Evolutionary conservation across 2,329 filamentous ascomycete genomes (phyloP).

Genomic region (Penicillium capsulatum): DNA sequence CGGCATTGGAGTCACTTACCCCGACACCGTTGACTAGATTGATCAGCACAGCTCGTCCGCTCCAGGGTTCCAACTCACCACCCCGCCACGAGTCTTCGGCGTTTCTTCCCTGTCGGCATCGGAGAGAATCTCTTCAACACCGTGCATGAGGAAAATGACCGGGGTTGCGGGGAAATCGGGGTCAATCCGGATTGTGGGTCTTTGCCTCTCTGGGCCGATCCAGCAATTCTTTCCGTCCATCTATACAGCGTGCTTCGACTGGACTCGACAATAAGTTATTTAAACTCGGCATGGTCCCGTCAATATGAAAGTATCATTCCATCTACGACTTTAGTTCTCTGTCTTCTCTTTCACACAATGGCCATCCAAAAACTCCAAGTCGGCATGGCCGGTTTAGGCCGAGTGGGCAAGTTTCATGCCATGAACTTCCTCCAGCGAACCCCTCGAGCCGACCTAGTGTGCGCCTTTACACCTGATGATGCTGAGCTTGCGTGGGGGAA

Average conservation of each 20-base stretch:
- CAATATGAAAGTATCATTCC: too few relatives aligned
- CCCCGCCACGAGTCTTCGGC: slow-evolving; percentile 19
- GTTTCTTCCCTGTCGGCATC: slow-evolving; percentile 13
- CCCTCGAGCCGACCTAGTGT: slow-evolving; percentile 47
- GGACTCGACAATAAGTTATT: slow-evolving; percentile 6
- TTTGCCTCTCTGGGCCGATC: slow-evolving; percentile 2
- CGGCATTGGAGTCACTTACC: slow-evolving; percentile 10
- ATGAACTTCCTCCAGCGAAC: slow-evolving; percentile 44
- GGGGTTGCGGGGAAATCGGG: background rate
- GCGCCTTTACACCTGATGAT: slow-evolving; percentile 44
- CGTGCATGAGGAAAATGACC: too few relatives aligned
- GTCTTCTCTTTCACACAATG: slow-evolving; percentile 20
- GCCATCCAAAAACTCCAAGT: slow-evolving; percentile 37
- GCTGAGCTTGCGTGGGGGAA: slow-evolving; percentile 48
- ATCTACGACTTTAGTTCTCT: too few relatives aligned
- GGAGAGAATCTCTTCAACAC: slow-evolving; percentile 18
- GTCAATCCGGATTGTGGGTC: too few relatives aligned
- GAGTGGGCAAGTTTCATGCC: slow-evolving; percentile 48
- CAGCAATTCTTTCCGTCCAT: slow-evolving; percentile 13
- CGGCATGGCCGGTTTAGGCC: slow-evolving; percentile 47
- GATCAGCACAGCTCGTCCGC: slow-evolving; percentile 4
- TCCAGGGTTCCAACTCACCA: slow-evolving; percentile 13
- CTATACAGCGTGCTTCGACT: background rate
- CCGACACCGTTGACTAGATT: slow-evolving; percentile 22
- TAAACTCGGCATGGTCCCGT: too few relatives aligned